Base-by-base conservation (phyloP, 1,139 yeast genomes). In the Candida pseudocylindracea region DNA sequence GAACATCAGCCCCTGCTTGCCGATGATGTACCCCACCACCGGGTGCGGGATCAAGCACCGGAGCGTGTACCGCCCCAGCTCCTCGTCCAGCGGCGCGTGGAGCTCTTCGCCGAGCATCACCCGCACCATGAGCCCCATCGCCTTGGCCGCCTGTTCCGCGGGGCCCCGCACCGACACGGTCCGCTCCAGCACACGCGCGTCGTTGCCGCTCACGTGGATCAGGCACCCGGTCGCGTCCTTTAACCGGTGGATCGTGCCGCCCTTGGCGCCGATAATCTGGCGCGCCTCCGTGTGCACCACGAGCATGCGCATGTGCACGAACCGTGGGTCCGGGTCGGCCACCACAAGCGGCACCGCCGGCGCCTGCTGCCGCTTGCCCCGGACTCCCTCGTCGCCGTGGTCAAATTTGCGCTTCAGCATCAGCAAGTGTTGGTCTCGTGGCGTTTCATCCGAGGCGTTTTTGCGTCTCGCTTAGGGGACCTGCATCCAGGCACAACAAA, bases 201-300 rank as follows among this genome's bases (percentile, higher is more conserved):
- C 54, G 45, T 79, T 78, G 32, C 79, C 92, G 43, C 81, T 71
- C n/a, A 79, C 80, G 44, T 72, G 71, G 34, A 80, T 63, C 38
- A 76, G 60, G 9, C 80, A 78, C 35, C 60, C 60, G 6, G 91
- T 72, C 35, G 60, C 59, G 26, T 66, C 73, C 39, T 83, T 68
- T 33, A 80, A 62, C 38, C 63, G 72, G 33, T 67, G 63, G 36
- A 79, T 76, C 12, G 63, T 67, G 36, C 72, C 79, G 10, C 93
- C 93, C 36, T 72, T 73, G 41, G 72, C 73, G 2, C 93, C 93
- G 24, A 79, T 88, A 30, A 78, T 60, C 15, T 65, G 49, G 8
- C 78, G 70, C 1, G 92, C 91, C 44, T 79, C 88, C 41, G 70
- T 72, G n/a, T 74, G 75, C 3, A 71, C 64, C 40, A 85, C 75